Percentiles rank a stretch among this genome's conserved stretches.
Evolutionary conservation across 2,329 filamentous ascomycete species (phyloP).

Genomic region (Elsinoe perseae): DNA sequence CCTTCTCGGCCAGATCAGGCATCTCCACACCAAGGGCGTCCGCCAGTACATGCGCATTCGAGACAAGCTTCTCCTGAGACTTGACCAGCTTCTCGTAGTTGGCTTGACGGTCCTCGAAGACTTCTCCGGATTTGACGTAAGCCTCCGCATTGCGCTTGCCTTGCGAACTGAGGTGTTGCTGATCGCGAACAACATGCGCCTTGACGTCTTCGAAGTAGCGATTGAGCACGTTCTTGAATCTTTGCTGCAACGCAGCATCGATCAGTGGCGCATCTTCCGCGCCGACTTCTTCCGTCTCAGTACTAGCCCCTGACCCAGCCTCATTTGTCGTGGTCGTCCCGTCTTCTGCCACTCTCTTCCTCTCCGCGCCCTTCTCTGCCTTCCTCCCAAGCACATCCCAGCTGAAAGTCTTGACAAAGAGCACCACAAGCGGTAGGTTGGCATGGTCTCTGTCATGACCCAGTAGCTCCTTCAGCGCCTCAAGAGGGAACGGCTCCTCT

Average conservation of each 20-base stretch:
- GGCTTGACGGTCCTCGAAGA: conserved; percentile 92
- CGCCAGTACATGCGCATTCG: conserved; percentile 84
- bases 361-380: conserved; percentile 61
- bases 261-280: conserved; percentile 66
- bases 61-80: conserved; percentile 77
- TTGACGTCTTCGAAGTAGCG: conserved; percentile 94
- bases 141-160: conserved; percentile 93
- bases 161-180: conserved; percentile 79
- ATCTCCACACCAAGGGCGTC: conserved; percentile 85
- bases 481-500: conserved; percentile 84
- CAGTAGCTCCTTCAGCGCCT: conserved; percentile 94
- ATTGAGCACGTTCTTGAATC: conserved; percentile 76
- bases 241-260: conserved; percentile 67
- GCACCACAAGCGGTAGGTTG: conserved; percentile 83
- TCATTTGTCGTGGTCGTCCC: conserved; percentile 51
- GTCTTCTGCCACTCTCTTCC: conserved; percentile 77
- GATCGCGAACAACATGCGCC: conserved; percentile 77
- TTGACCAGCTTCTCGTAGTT: conserved; percentile 95
- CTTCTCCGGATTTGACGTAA: conserved; percentile 96
- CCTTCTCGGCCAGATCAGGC: conserved; percentile 83
- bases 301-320: conserved; percentile 45
- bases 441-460: conserved; percentile 87
- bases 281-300: conserved; percentile 42
- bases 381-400: conserved; percentile 91
- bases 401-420: conserved; percentile 92